These are phyloP conservation scores for Sclerotinia subarctica DNA, from an alignment of 2,329 filamentous ascomycete species.

Conservation along the genomic window DNA sequence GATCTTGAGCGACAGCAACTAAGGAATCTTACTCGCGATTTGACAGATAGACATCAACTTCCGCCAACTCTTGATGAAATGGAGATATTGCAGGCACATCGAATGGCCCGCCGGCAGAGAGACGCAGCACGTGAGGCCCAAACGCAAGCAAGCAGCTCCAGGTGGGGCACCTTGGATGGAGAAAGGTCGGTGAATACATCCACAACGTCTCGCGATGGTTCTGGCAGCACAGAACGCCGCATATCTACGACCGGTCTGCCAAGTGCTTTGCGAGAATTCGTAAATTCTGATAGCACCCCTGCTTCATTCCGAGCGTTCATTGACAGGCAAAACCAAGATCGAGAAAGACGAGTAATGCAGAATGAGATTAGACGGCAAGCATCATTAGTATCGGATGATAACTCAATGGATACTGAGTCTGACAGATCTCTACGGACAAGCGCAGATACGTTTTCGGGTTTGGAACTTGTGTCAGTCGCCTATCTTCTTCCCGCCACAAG, in stretches of 20 bases:
- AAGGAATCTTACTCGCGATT: conserved; percentile 30
- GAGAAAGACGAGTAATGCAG: conserved; percentile 31
- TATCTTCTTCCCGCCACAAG: conserved; percentile 32
- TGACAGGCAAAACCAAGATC: conserved; percentile 39
- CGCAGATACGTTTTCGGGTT: conserved; percentile 31
- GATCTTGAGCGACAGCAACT: conserved; percentile 35
- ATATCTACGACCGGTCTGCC: conserved; percentile 32
- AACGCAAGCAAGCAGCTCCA: conserved; percentile 25
- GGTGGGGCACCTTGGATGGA: conserved; percentile 25
- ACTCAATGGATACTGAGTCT: conserved; percentile 26
- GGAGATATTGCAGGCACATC: conserved; percentile 54
- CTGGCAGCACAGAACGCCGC: conserved; percentile 26
- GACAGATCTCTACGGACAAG: conserved; percentile 21
- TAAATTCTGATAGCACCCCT: conserved; percentile 34
- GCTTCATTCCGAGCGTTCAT: conserved; percentile 38
- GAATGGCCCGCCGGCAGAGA: conserved; percentile 50
- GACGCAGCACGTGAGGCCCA: conserved; percentile 30
- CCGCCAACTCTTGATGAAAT: conserved; percentile 55
- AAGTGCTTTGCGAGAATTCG: conserved; percentile 35
- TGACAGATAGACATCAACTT: conserved; percentile 47
- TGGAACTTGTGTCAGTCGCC: conserved; percentile 31
- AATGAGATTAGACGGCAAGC: conserved; percentile 33
- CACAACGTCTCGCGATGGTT: conserved; percentile 19
- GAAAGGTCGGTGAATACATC: conserved; percentile 22
- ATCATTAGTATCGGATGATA: conserved; percentile 34